Conservation (phyloP, 2,329 filamentous ascomycete genomes). For the Chrysoporthe deuterocubensis region DNA sequence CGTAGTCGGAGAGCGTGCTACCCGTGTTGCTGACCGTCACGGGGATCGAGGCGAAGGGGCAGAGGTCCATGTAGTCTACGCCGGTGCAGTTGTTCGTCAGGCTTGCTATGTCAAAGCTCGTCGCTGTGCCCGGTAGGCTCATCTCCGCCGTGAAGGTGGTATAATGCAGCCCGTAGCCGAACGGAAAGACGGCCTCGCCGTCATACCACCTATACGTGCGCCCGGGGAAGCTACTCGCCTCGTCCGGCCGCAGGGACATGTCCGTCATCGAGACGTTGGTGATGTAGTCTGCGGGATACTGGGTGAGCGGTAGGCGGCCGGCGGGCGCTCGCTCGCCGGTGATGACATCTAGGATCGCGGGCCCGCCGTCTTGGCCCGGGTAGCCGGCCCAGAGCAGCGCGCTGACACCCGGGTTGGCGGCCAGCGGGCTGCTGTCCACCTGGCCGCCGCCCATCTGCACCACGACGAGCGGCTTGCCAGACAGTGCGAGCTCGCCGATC, state of each 20-base stretch:
- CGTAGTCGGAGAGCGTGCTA: conserved; percentile 53
- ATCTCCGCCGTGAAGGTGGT: conserved; percentile 50
- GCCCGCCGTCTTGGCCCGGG: conserved; percentile 63
- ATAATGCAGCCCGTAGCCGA: conserved; percentile 62
- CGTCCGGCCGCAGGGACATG: conserved; percentile 54
- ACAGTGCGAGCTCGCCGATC: conserved; percentile 50
- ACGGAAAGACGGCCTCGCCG: conserved; percentile 52
- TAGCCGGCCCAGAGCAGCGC: conserved; percentile 62
- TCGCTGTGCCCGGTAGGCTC: conserved; percentile 30
- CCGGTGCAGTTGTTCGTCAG: conserved; percentile 42
- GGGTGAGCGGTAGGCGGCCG: conserved; percentile 57
- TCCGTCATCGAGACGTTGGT: conserved; percentile 56
- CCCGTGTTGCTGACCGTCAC: conserved; percentile 55
- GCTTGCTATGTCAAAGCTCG: conserved; percentile 40
- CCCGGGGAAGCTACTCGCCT: conserved; percentile 46
- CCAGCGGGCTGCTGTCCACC: conserved; percentile 55
- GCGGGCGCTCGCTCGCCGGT: conserved; percentile 55
- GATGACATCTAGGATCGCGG: conserved; percentile 58
- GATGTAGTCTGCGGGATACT: conserved; percentile 58
- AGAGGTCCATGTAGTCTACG: conserved; percentile 44
- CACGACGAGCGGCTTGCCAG: conserved; percentile 53
- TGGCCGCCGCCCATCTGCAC: conserved; percentile 54
- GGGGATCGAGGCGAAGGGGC: conserved; percentile 45
- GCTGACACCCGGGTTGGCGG: conserved; percentile 51
- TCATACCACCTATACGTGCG: conserved; percentile 64